Evolutionary conservation across 305 asterid species (phyloP).

Genomic region (Plantago lanceolata): DNA sequence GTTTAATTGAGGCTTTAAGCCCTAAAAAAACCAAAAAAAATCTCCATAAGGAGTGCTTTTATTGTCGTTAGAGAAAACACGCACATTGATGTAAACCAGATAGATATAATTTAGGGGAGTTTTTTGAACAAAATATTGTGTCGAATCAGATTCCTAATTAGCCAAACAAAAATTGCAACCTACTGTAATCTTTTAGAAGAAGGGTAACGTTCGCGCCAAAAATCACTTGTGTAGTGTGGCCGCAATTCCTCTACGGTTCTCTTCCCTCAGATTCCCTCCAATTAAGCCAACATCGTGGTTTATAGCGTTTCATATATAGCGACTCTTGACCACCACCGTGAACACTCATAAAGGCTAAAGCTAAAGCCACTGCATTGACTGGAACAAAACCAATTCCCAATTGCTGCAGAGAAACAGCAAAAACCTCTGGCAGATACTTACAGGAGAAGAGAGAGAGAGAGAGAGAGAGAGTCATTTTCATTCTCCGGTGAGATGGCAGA

Average conservation of each 20-base stretch:
- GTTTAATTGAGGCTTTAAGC: too few species aligned
- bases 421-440: background rate
- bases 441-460: background rate
- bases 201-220: conserved; percentile 38
- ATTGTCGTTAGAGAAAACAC: too few species aligned
- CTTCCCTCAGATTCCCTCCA: conserved; percentile 23
- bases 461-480: conserved; percentile 16
- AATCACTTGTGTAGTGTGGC: background rate
- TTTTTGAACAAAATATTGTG: too few species aligned
- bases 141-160: too few species aligned
- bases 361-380: conserved; percentile 20
- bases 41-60: too few species aligned
- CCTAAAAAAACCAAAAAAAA: too few species aligned
- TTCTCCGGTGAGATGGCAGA: conserved; percentile 51
- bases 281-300: background rate
- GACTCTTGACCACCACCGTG: background rate
- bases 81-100: too few species aligned
- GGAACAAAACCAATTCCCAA: background rate
- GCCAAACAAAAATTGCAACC: background rate
- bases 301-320: background rate
- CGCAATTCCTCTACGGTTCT: conserved; percentile 20
- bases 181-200: background rate
- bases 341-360: background rate
- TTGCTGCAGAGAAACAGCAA: conserved; percentile 17
- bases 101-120: too few species aligned